Percentiles rank a stretch among this genome's conserved stretches.
These are phyloP conservation scores for Mycena olivaceomarginata DNA, from an alignment of 768 basidiomycete species.

Conservation along the genomic window DNA sequence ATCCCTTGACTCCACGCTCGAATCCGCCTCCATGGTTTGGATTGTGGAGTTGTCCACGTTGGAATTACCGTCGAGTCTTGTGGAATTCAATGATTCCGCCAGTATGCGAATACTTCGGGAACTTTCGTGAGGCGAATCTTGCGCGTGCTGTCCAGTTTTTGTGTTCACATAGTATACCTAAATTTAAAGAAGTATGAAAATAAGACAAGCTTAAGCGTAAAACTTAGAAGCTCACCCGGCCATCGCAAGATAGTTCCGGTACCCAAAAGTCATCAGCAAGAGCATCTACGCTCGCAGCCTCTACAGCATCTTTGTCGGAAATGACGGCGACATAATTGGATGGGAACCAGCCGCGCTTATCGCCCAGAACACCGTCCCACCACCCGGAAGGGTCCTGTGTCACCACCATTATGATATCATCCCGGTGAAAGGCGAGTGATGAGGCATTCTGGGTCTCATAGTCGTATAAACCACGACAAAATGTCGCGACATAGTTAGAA, in stretches of 20 bases:
- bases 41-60: too few relatives aligned
- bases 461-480: too few relatives aligned
- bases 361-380: too few relatives aligned
- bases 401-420: too few relatives aligned
- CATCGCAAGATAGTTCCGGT: slow-evolving; percentile 87
- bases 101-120: slow-evolving; percentile 78
- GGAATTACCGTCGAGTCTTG: background rate
- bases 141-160: slow-evolving; percentile 86
- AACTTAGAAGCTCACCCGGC: slow-evolving; percentile 76
- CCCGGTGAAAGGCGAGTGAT: too few relatives aligned
- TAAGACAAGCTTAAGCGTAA: background rate
- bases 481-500: slow-evolving; percentile 71
- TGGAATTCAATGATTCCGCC: slow-evolving; percentile 52
- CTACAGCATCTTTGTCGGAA: background rate
- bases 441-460: too few relatives aligned
- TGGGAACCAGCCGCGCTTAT: too few relatives aligned
- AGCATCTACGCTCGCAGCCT: too few relatives aligned
- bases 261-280: slow-evolving; percentile 85
- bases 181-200: background rate
- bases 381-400: too few relatives aligned
- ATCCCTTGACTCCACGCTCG: too few relatives aligned
- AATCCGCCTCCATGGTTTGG: too few relatives aligned
- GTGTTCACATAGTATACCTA: slow-evolving; percentile 98
- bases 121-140: slow-evolving; percentile 86
- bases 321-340: slow-evolving; percentile 82